These are phyloP conservation scores for Coffea canephora DNA, from an alignment of 257 asterid genomes.

Conservation along the genomic window DNA sequence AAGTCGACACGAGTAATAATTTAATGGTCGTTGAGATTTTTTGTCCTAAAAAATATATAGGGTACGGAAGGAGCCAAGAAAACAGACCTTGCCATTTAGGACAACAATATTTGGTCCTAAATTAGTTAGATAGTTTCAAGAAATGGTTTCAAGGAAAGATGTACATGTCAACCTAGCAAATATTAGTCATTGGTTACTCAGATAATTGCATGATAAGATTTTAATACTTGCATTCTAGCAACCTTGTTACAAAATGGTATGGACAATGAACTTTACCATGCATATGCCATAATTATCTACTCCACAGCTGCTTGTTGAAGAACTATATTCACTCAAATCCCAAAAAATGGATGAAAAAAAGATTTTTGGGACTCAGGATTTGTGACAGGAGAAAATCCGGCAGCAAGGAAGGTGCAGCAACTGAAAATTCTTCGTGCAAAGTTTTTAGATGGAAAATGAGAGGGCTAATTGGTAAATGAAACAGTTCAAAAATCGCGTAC, in stretches of 20 bases:
- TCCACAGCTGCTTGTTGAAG: neutral
- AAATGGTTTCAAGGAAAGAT: too few species aligned
- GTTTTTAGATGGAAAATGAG: neutral
- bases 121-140: neutral
- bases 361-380: too few species aligned
- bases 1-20: too few species aligned
- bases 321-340: neutral
- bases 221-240: too few species aligned
- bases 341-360: neutral
- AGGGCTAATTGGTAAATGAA: constrained; percentile 5
- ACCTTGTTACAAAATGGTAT: neutral
- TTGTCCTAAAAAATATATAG: neutral
- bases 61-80: neutral
- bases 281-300: neutral
- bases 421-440: too few species aligned
- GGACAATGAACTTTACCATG: neutral
- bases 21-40: too few species aligned
- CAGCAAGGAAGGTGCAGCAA: too few species aligned
- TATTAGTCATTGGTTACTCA: neutral
- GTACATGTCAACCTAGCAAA: neutral
- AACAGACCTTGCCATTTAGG: neutral
- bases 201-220: neutral
- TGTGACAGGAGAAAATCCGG: too few species aligned
- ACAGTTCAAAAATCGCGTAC: neutral
- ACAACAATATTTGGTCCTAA: neutral